Evolutionary conservation across 495 filamentous ascomycete genomes (phyloP), one percentile per base, ranked within the genome.

Genomic region (Schizothecium vesticola): DNA sequence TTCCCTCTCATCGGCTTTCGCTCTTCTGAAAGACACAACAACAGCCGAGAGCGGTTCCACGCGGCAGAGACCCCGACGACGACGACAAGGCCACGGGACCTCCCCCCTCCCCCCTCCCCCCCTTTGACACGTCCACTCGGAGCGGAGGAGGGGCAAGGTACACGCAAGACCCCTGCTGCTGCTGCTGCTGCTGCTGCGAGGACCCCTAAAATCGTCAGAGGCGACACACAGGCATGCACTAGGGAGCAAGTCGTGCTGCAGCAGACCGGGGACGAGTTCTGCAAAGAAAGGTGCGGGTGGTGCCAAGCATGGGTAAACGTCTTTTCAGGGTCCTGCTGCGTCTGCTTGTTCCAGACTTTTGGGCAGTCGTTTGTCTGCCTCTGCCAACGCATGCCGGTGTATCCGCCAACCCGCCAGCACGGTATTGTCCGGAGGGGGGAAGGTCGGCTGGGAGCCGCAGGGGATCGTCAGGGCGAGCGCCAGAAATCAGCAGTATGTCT

Each of bases 301-400:
- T 51, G 43, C 43, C 43, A 51, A 51, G 43, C 43, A n/a, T 51
- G 33, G 33, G 6, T 51, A 51, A 2, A 28, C 16, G 43, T 51
- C 43, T 51, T 24, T 66, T 61, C 64, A 66, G 65, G 65, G 65
- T 66, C 65, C 65, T 60, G 56, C 65, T 66, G 33, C 33, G 33
- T 43, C 22, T 24, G 22, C 22, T 43, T 43, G 33, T 43, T 43
- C 33, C 58, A 59, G 26, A 43, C 33, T 43, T 43, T 43, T 16
- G 33, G 33, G 33, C 33, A 25, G 24, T 51, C 19, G 16, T 51
- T 19, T 19, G 43, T 51, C 43, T 7, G 43, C 16, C 43, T 8
- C 19, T 51, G 43, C 43, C 43, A 51, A n/a, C 43, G 55, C 23
- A 65, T 65, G 36, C 63, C 51, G 63, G 56, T n/a, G 36, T 23